A percentile compares a stretch with the other conserved stretches of the same genome.
phyloP scores from a whole-genome alignment of 2,329 filamentous ascomycete species.

The Cercospora janseana region DNA sequence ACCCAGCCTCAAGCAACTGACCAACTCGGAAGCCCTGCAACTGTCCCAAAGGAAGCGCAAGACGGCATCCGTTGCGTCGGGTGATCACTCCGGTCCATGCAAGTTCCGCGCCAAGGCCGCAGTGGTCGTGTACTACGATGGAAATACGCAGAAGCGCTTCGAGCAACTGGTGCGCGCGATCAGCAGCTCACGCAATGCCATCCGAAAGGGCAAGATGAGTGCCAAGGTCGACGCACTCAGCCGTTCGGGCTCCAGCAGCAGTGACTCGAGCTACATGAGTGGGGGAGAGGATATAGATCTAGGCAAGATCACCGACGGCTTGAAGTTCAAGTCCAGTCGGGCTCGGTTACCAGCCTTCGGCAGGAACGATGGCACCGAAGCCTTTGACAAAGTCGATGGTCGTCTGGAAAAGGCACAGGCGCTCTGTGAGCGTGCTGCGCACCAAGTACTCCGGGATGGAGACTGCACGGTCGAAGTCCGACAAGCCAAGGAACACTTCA shows the following conservation, averaged over 20 bases:
- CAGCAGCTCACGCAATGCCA: constrained; percentile 73
- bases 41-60: constrained; percentile 44
- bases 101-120: constrained; percentile 70
- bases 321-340: constrained; percentile 36
- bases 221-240: constrained; percentile 61
- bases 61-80: constrained; percentile 44
- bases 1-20: constrained; percentile 30
- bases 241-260: constrained; percentile 36
- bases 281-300: constrained; percentile 40
- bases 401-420: constrained; percentile 75
- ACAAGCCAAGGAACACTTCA: constrained; percentile 65
- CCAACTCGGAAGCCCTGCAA: constrained; percentile 32
- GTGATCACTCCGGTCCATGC: constrained; percentile 42
- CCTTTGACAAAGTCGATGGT: constrained; percentile 68
- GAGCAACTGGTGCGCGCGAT: constrained; percentile 80
- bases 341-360: constrained; percentile 15
- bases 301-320: constrained; percentile 30
- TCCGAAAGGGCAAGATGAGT: constrained; percentile 85
- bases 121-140: constrained; percentile 90
- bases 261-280: constrained; percentile 39
- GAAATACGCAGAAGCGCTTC: constrained; percentile 77
- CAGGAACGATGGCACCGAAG: constrained; percentile 26
- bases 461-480: constrained; percentile 76
- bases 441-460: constrained; percentile 84
- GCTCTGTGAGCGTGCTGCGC: constrained; percentile 81